Conservation (phyloP, 1,284 basidiomycete species). For the Pseudozyma flocculosa region DNA sequence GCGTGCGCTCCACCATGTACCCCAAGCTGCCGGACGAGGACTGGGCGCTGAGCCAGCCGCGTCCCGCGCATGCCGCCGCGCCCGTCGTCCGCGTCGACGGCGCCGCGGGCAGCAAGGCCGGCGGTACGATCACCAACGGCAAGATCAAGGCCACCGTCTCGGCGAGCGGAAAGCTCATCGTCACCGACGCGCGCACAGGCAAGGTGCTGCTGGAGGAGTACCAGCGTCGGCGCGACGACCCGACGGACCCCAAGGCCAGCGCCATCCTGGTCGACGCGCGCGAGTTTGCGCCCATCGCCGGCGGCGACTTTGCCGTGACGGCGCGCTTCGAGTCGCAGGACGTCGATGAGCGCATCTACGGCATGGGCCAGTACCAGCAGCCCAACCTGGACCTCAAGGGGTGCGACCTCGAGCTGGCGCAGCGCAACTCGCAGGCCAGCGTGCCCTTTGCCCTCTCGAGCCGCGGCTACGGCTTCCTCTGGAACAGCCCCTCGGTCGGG, state of each 20-base stretch:
- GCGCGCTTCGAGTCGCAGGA: slow-evolving; percentile 22
- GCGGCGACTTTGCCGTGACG: slow-evolving; percentile 10
- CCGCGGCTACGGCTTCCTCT: slow-evolving; percentile 20
- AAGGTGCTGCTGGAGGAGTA: slow-evolving; percentile 17
- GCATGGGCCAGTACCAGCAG: slow-evolving; percentile 29
- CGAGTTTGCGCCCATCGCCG: slow-evolving; percentile 11
- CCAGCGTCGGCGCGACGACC: slow-evolving; percentile 12
- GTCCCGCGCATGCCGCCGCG: neutral
- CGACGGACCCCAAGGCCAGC: slow-evolving; percentile 16
- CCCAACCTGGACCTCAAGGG: slow-evolving; percentile 12
- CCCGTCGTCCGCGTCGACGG: neutral
- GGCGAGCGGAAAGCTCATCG: slow-evolving; percentile 7
- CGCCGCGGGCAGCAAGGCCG: neutral
- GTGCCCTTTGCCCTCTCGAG: slow-evolving; percentile 18
- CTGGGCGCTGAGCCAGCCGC: slow-evolving; percentile 13
- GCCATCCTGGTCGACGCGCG: slow-evolving; percentile 21
- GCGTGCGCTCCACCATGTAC: slow-evolving; percentile 5
- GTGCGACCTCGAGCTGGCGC: slow-evolving; percentile 14
- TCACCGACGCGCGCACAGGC: slow-evolving; percentile 1
- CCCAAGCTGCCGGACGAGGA: slow-evolving; percentile 2
- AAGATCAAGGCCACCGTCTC: slow-evolving; percentile 11
- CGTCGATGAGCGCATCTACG: slow-evolving; percentile 17
- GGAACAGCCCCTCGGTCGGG: slow-evolving; percentile 24
- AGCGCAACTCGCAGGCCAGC: slow-evolving; percentile 23
- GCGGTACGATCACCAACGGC: slow-evolving; percentile 4